Percentiles rank a stretch among this genome's conserved stretches.
phyloP scores from a whole-genome alignment of 1,284 basidiomycete species.

The Heterobasidion irregulare region DNA sequence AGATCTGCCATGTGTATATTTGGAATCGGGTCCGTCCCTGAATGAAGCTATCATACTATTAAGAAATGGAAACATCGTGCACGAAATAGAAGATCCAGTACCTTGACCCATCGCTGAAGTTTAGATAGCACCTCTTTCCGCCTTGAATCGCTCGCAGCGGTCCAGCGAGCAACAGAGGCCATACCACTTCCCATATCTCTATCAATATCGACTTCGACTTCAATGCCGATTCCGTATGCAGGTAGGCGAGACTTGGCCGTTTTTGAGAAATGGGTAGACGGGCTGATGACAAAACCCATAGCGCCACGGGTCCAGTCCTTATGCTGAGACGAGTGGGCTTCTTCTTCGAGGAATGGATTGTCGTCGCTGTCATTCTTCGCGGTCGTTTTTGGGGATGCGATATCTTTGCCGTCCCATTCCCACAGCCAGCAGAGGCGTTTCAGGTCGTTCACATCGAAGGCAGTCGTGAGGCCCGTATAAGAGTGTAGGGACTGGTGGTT shows the following conservation, averaged over 20 bases:
- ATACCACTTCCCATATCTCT: constrained; percentile 71
- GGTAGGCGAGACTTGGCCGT: constrained; percentile 56
- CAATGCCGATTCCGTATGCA: constrained; percentile 76
- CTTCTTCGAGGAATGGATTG: constrained; percentile 62
- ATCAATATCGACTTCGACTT: constrained; percentile 77
- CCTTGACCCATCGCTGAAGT: constrained; percentile 56
- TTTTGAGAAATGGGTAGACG: constrained; percentile 63
- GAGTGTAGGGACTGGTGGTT: constrained; percentile 64
- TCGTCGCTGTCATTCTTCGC: constrained; percentile 36
- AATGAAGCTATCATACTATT: constrained; percentile 37
- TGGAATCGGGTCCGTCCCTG: constrained; percentile 36
- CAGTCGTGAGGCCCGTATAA: constrained; percentile 57
- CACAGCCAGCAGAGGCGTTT: constrained; percentile 77
- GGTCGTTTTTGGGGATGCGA: constrained; percentile 3
- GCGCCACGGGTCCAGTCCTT: constrained; percentile 70
- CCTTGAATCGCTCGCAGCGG: constrained; percentile 53
- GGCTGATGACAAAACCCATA: constrained; percentile 67
- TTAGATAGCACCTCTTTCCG: constrained; percentile 50
- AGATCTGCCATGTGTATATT: constrained; percentile 57
- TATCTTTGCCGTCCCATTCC: constrained; percentile 61
- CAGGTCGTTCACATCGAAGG: constrained; percentile 59
- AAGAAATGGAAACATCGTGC: not conserved
- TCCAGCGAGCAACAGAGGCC: constrained; percentile 81
- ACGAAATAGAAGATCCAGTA: constrained; percentile 18
- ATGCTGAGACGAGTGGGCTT: constrained; percentile 20